A percentile compares a stretch with the other conserved stretches of the same genome.
These are phyloP conservation scores for Spergularia azorica DNA, from an alignment of 179 eudicot genomes.

Conservation along the genomic window DNA sequence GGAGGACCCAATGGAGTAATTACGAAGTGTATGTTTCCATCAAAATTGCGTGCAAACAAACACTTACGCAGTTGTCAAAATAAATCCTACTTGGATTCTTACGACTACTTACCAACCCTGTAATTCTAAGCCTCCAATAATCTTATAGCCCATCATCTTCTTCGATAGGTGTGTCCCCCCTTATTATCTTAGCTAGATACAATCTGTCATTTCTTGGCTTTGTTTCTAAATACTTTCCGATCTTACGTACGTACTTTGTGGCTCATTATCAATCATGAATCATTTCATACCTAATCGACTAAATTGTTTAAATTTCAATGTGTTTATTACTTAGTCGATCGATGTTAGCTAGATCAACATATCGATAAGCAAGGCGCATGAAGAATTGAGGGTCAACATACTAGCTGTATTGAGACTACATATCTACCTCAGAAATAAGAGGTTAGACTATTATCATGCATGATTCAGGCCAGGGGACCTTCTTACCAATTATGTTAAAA, in stretches of 20 bases:
- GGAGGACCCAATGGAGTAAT: slow-evolving; percentile 12
- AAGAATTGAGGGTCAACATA: no score
- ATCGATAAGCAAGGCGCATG: no score
- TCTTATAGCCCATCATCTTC: slow-evolving; percentile 20
- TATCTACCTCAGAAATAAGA: no score
- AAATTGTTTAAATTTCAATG: no score
- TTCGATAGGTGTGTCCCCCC: slow-evolving; percentile 5
- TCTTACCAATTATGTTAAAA: no score
- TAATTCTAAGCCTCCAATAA: neutral
- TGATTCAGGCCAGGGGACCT: no score
- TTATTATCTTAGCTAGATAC: neutral
- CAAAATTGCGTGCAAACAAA: slow-evolving; percentile 24
- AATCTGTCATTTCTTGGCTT: slow-evolving; percentile 30
- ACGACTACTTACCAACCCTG: slow-evolving; percentile 17
- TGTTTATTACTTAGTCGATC: no score
- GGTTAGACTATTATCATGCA: no score
- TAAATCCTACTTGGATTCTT: neutral
- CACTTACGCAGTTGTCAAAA: slow-evolving; percentile 26
- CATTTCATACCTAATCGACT: neutral
- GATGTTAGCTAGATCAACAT: no score
- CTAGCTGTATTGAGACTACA: no score
- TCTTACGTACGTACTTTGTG: neutral
- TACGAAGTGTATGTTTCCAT: slow-evolving; percentile 21
- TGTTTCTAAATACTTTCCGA: neutral
- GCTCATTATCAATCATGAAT: neutral